These are phyloP conservation scores for Zymoseptoria ardabiliae DNA, from an alignment of 2,329 filamentous ascomycete species.

Conservation along the genomic window DNA sequence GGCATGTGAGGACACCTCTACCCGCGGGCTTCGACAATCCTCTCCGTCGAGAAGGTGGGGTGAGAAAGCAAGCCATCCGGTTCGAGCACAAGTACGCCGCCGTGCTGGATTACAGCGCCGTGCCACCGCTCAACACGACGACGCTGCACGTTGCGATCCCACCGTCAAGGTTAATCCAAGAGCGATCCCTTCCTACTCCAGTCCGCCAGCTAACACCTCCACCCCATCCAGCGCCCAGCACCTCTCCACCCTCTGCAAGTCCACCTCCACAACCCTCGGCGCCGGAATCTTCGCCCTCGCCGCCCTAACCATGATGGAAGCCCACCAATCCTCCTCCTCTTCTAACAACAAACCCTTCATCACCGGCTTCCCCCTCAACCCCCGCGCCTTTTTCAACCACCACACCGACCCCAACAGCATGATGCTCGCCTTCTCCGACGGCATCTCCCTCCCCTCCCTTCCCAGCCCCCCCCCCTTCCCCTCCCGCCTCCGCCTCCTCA, in stretches of 20 bases:
- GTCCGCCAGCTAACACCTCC: not conserved
- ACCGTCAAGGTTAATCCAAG: conserved; percentile 7
- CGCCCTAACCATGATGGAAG: conserved; percentile 41
- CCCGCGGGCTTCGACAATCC: conserved; percentile 39
- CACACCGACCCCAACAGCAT: conserved; percentile 35
- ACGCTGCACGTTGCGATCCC: conserved; percentile 30
- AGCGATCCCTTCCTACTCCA: conserved; percentile 26
- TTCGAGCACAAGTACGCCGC: conserved; percentile 29
- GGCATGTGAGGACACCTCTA: conserved; percentile 35
- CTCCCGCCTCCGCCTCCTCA: conserved; percentile 34
- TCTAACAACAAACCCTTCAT: conserved; percentile 31
- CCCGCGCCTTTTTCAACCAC: conserved; percentile 36
- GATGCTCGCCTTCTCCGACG: conserved; percentile 43
- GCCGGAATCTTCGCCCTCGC: conserved; percentile 41
- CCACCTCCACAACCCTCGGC: conserved; percentile 34
- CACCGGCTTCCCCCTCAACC: conserved; percentile 42
- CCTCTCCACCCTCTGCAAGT: conserved; percentile 27
- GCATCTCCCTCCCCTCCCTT: conserved; percentile 39
- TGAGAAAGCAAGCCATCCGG: conserved; percentile 9
- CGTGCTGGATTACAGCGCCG: conserved; percentile 34
- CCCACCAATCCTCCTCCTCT: conserved; percentile 27
- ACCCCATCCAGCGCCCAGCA: not conserved
- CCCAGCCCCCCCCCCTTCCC: conserved; percentile 30
- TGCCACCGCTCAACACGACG: conserved; percentile 34
- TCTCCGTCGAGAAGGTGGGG: conserved; percentile 21